These are phyloP conservation scores for Epichloe scottii DNA, from an alignment of 2,329 filamentous ascomycete species.

Conservation along the genomic window DNA sequence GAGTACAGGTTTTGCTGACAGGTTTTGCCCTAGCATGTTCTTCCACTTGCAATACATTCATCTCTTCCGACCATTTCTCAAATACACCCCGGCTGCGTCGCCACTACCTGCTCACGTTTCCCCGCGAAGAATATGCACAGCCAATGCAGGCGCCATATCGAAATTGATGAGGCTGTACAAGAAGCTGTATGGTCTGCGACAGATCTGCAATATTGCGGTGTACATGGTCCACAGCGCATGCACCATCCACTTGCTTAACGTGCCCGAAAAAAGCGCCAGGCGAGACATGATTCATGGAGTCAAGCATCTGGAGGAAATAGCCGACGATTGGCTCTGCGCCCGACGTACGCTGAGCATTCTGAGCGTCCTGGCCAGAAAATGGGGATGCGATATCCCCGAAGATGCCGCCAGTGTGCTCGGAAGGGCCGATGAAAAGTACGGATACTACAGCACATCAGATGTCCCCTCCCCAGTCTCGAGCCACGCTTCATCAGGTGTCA, in stretches of 20 bases:
- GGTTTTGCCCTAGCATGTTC: constrained; percentile 61
- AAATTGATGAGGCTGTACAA: constrained; percentile 94
- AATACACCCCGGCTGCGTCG: constrained; percentile 70
- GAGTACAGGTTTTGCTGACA: constrained; percentile 11
- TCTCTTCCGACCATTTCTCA: constrained; percentile 87
- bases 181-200: constrained; percentile 75
- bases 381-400: constrained; percentile 75
- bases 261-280: constrained; percentile 82
- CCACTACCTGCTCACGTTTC: constrained; percentile 80
- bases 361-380: constrained; percentile 74
- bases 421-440: constrained; percentile 69
- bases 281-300: constrained; percentile 84
- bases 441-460: constrained; percentile 52
- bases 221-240: constrained; percentile 93
- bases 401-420: constrained; percentile 68
- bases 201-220: constrained; percentile 92
- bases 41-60: constrained; percentile 93
- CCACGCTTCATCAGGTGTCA: constrained; percentile 16
- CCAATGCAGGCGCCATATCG: constrained; percentile 78
- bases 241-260: constrained; percentile 84
- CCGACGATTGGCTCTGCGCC: constrained; percentile 86
- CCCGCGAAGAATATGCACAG: constrained; percentile 79
- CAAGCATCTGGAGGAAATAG: constrained; percentile 88
- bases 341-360: constrained; percentile 75
- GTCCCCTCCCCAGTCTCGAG: constrained; percentile 40